Evolutionary conservation across 768 basidiomycete species (phyloP).

Genomic region (Clitopilus passeckerianus): DNA sequence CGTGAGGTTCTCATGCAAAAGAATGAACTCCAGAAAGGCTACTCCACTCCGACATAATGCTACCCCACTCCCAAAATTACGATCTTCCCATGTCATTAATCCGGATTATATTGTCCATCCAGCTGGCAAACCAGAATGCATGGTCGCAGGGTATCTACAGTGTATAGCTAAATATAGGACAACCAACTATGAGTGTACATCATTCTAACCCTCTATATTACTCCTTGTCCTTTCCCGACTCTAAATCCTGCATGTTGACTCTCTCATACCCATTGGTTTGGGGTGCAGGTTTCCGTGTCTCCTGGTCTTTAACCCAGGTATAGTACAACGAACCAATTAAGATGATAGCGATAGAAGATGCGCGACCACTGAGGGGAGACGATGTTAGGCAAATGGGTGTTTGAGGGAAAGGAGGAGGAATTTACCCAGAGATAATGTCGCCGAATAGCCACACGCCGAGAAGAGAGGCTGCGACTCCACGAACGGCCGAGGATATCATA

Average conservation of each 20-base stretch:
- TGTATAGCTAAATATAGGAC: background rate
- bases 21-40: too few relatives aligned
- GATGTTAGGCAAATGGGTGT: background rate
- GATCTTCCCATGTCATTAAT: background rate
- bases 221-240: constrained; percentile 33
- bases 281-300: constrained; percentile 37
- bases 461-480: constrained; percentile 88
- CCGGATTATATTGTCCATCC: constrained; percentile 4
- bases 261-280: constrained; percentile 46
- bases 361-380: constrained; percentile 57
- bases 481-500: constrained; percentile 94
- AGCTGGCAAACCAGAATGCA: background rate
- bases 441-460: constrained; percentile 77
- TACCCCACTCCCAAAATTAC: too few relatives aligned
- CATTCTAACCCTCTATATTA: constrained; percentile 10
- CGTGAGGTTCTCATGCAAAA: too few relatives aligned
- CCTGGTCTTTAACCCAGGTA: constrained; percentile 82
- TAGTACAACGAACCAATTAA: constrained; percentile 80
- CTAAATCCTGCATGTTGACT: constrained; percentile 60
- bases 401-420: constrained; percentile 9
- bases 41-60: too few relatives aligned
- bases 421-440: constrained; percentile 77
- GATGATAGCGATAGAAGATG: constrained; percentile 75
- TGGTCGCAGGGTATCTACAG: constrained; percentile 7
- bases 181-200: background rate